Conservation (phyloP, 1,284 basidiomycete species). For the Leccinum pachyderme region DNA sequence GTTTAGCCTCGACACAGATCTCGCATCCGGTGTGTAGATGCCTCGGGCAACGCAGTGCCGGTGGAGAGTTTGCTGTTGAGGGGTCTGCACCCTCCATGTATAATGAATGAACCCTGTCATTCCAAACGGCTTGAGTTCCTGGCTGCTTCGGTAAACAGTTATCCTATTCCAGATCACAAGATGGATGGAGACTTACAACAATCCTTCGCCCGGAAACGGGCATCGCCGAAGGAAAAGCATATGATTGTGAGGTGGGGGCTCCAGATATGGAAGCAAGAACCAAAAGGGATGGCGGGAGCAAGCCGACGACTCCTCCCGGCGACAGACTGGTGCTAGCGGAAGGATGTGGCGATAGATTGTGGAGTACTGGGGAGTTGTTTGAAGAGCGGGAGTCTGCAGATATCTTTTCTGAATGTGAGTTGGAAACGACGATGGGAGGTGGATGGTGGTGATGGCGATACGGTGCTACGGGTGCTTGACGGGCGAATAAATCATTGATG, state of each 20-base stretch:
- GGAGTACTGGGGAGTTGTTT: constrained; percentile 23
- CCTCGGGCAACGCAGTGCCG: constrained; percentile 64
- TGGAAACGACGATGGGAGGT: constrained; percentile 29
- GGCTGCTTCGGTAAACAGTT: constrained; percentile 10
- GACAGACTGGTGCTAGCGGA: constrained; percentile 29
- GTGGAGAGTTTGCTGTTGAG: constrained; percentile 59
- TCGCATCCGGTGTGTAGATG: constrained; percentile 70
- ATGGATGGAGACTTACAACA: constrained; percentile 14
- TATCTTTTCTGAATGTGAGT: constrained; percentile 24
- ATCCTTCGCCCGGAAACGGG: constrained; percentile 6
- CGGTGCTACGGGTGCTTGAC: constrained; percentile 57
- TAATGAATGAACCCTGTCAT: constrained; percentile 45
- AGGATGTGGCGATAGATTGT: constrained; percentile 26
- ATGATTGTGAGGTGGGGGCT: constrained; percentile 7
- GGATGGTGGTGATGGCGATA: constrained; percentile 45
- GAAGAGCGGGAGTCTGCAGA: constrained; percentile 24
- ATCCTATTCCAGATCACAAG: constrained; percentile 1
- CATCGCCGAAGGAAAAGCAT: constrained; percentile 6
- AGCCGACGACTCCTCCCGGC: constrained; percentile 9
- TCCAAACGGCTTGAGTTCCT: constrained; percentile 29
- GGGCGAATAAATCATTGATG: constrained; percentile 75
- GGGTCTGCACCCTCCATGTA: constrained; percentile 64
- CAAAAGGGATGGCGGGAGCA: constrained; percentile 39
- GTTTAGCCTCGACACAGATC: constrained; percentile 65
- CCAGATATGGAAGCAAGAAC: constrained; percentile 40